Evolutionary conservation across 2,329 filamentous ascomycete genomes (phyloP).

Genomic region (Penicillium sp.): DNA sequence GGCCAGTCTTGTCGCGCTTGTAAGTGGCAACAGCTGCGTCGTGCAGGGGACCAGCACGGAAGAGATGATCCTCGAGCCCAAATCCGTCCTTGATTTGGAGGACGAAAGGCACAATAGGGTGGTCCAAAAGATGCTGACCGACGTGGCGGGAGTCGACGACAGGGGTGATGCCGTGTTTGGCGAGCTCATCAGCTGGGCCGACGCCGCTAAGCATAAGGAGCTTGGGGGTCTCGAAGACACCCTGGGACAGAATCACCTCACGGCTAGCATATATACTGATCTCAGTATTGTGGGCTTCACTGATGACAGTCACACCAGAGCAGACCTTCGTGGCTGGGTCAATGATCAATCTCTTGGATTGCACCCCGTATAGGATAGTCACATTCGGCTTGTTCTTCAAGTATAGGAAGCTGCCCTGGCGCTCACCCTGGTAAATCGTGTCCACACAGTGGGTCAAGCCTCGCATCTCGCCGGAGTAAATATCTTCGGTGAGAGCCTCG

Average conservation of each 20-base stretch:
- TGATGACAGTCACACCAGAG: constrained; percentile 54
- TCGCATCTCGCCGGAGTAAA: constrained; percentile 57
- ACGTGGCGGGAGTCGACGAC: constrained; percentile 36
- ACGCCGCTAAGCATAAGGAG: constrained; percentile 55
- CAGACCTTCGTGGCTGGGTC: constrained; percentile 43
- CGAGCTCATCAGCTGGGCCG: constrained; percentile 41
- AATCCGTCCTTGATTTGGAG: constrained; percentile 49
- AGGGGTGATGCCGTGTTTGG: constrained; percentile 33
- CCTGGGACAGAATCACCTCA: constrained; percentile 54
- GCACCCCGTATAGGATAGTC: constrained; percentile 53
- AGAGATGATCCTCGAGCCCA: constrained; percentile 42
- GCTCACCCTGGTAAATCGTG: constrained; percentile 59
- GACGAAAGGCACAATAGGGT: constrained; percentile 47
- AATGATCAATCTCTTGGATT: constrained; percentile 58
- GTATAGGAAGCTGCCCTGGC: constrained; percentile 56
- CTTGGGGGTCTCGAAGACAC: constrained; percentile 57
- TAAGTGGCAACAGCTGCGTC: constrained; percentile 41
- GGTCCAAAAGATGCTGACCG: constrained; percentile 39
- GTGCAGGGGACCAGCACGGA: constrained; percentile 42
- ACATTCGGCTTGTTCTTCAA: constrained; percentile 58
- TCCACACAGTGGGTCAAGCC: constrained; percentile 59
- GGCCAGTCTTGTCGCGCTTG: constrained; percentile 47
- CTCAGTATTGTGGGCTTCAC: constrained; percentile 40
- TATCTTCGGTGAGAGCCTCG: constrained; percentile 55
- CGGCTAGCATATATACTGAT: constrained; percentile 53